Evolutionary conservation across 2,329 filamentous ascomycete genomes (phyloP).

Genomic region (Penicillium brasilianum): DNA sequence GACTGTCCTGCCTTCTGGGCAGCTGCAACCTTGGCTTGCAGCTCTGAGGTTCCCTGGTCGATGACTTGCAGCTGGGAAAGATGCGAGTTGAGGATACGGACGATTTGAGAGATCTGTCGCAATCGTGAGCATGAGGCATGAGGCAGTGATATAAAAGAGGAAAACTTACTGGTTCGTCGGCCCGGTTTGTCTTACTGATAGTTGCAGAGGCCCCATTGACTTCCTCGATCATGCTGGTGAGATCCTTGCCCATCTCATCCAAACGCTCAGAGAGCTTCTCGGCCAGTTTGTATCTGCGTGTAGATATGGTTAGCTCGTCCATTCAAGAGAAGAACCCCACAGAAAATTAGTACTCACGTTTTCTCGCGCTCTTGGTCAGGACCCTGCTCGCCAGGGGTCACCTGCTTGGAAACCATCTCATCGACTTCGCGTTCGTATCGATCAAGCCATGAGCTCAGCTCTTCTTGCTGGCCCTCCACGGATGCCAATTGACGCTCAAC

Average conservation of each 20-base stretch:
- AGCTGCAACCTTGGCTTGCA: slow-evolving; percentile 80
- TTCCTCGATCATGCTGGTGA: slow-evolving; percentile 96
- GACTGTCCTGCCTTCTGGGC: slow-evolving; percentile 78
- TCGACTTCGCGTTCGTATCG: slow-evolving; percentile 92
- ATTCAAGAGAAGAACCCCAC: not conserved
- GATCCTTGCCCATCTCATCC: slow-evolving; percentile 90
- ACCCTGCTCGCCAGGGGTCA: slow-evolving; percentile 77
- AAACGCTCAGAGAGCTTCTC: slow-evolving; percentile 90
- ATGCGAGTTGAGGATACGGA: slow-evolving; percentile 91
- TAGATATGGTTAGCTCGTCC: slow-evolving; percentile 27
- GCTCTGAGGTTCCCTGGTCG: slow-evolving; percentile 77
- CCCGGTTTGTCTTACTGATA: slow-evolving; percentile 85
- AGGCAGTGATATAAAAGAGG: slow-evolving; percentile 22
- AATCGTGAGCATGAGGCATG: slow-evolving; percentile 20
- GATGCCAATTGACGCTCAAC: slow-evolving; percentile 88
- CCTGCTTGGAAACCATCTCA: slow-evolving; percentile 79
- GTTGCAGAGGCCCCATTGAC: slow-evolving; percentile 92
- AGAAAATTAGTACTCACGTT: slow-evolving; percentile 65
- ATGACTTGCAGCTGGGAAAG: slow-evolving; percentile 92
- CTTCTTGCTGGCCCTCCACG: slow-evolving; percentile 91
- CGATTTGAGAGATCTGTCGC: slow-evolving; percentile 84
- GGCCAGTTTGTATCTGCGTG: slow-evolving; percentile 76
- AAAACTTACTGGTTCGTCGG: slow-evolving; percentile 78
- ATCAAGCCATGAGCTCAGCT: slow-evolving; percentile 85
- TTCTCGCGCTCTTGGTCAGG: slow-evolving; percentile 95